A percentile compares a stretch with the other conserved stretches of the same genome.
Conservation (phyloP, 1,284 basidiomycete genomes). For the Irpex rosettiformis region DNA sequence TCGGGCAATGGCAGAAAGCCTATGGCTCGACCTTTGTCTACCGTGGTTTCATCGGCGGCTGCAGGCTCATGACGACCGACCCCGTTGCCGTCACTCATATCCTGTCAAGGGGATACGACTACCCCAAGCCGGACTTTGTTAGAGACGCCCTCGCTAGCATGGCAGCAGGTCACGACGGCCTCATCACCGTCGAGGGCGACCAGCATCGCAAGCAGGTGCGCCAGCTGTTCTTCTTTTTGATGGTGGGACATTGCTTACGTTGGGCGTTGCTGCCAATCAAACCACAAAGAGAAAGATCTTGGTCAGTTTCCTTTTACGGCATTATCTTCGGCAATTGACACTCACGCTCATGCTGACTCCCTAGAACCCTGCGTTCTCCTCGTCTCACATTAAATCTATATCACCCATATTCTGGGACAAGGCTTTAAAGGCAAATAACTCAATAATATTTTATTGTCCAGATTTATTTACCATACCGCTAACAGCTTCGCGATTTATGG, state of each 20-base stretch:
- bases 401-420: conserved; percentile 64
- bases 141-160: conserved; percentile 53
- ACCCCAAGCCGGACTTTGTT: conserved; percentile 65
- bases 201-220: conserved; percentile 51
- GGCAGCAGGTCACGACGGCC: conserved; percentile 44
- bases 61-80: conserved; percentile 58
- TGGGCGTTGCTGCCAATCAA: conserved; percentile 8
- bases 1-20: conserved; percentile 41
- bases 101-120: conserved; percentile 55
- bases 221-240: conserved; percentile 7
- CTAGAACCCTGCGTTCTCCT: conserved; percentile 60
- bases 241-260: neutral
- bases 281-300: conserved; percentile 44
- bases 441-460: neutral
- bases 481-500: conserved; percentile 48
- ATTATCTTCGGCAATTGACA: neutral
- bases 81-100: conserved; percentile 58
- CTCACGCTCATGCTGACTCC: neutral
- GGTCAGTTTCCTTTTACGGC: conserved; percentile 22
- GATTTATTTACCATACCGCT: neutral
- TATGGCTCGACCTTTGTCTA: conserved; percentile 55
- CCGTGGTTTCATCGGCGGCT: conserved; percentile 50
- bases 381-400: conserved; percentile 50
- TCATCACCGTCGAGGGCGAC: conserved; percentile 49
- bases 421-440: conserved; percentile 44